Base-by-base conservation (phyloP, 139 green algal species). In the Ostreobium quekettii region DNA sequence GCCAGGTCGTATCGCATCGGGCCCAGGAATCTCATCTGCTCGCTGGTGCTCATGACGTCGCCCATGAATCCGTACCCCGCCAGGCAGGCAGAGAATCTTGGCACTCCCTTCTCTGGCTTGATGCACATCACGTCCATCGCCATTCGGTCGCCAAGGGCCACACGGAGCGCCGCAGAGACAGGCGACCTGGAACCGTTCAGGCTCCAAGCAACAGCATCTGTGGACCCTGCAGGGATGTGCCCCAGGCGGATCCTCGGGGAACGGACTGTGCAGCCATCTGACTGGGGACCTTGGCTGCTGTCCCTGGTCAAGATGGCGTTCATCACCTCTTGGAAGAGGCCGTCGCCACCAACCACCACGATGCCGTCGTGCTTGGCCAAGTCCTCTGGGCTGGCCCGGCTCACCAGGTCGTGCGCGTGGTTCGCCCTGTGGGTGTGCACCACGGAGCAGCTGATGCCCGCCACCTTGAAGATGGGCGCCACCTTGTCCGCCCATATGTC, bases 321-420 rank as follows among this genome's bases (percentile, higher is more conserved):
- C n/a, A 97, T 58, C 7, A 88, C 71, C 77, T 97, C 91, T 73
- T 91, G 86, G 69, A 96, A 97, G 42, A 95, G 59, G 19, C 91
- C 89, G 53, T 96, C 91, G 0, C 91, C 91, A 2, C 91, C 90
- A 80, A 89, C 76, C 48, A 76, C 81, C 2, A 90, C 70, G 24
- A 87, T 48, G n/a, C 82, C 85, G 66, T 92, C 82, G 28, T 85
- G 83, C 37, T 65, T 28, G 1, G 66, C 36, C 68, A 91, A 47
- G 67, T 89, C 78, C 29, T 82, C 64, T 2, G 60, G 31, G 7
- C 71, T 80, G 72, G 91, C 75, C 3, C 31, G 2, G n/a, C 70
- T 66, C 31, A 92, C 36, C 1, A 83, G 30, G 1, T 81, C 67
- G 0, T 65, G 31, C 1, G 85, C 89, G 60, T 94, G 84, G 33